Evolutionary conservation across 768 basidiomycete species (phyloP).

Genomic region (Tulasnella sp.): DNA sequence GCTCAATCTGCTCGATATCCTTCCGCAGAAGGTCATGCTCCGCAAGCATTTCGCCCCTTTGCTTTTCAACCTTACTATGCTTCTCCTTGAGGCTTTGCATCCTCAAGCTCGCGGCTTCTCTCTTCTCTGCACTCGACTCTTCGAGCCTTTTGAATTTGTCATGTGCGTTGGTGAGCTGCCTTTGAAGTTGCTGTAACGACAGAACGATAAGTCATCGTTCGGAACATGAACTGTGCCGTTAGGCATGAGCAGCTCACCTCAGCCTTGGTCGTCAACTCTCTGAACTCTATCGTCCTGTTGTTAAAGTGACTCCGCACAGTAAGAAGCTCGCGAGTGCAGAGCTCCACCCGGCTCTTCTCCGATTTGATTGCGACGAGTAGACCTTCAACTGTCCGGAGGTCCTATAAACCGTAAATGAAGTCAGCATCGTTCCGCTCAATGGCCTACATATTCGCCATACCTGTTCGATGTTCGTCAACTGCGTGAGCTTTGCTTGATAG

Average conservation of each 20-base stretch:
- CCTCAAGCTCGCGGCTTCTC: conserved; percentile 55
- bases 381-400: conserved; percentile 59
- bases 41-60: conserved; percentile 64
- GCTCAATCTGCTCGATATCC: conserved; percentile 40
- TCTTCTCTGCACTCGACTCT: conserved; percentile 70
- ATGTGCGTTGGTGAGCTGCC: conserved; percentile 69
- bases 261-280: conserved; percentile 52
- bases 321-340: conserved; percentile 53
- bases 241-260: conserved; percentile 40
- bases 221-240: not conserved
- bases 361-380: conserved; percentile 66
- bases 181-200: conserved; percentile 54
- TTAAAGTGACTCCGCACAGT: conserved; percentile 60
- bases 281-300: conserved; percentile 63
- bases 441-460: conserved; percentile 28
- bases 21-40: conserved; percentile 62
- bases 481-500: conserved; percentile 61
- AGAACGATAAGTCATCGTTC: not conserved
- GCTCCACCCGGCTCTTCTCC: conserved; percentile 53
- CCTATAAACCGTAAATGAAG: conserved; percentile 33
- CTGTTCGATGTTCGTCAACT: conserved; percentile 64
- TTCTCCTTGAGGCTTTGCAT: conserved; percentile 68
- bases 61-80: conserved; percentile 67
- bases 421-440: not conserved
- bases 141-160: conserved; percentile 75